A percentile compares a stretch with the other conserved stretches of the same genome.
Conservation (phyloP, 176 grass and related monocot species). For the Carex parvula region DNA sequence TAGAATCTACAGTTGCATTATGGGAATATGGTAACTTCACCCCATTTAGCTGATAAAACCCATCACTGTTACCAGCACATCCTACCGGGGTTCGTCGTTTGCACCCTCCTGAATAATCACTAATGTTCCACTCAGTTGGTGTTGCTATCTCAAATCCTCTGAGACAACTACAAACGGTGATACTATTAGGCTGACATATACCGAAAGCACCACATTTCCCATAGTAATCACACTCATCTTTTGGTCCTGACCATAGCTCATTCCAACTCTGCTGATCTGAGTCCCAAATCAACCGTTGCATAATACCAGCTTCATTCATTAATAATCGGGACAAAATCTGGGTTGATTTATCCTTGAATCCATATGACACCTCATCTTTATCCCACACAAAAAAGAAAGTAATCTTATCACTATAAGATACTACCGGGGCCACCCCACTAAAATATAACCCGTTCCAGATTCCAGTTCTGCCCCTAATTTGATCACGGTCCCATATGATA, state of each 20-base stretch:
- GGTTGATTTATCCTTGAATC: background rate
- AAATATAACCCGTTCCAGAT: slow-evolving; percentile 41
- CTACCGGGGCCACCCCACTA: slow-evolving; percentile 35
- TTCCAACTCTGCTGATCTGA: background rate
- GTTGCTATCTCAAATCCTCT: slow-evolving; percentile 29
- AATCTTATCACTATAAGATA: slow-evolving; percentile 28
- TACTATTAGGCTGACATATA: slow-evolving; percentile 10
- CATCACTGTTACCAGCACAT: slow-evolving; percentile 30
- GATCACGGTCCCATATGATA: background rate
- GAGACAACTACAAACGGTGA: slow-evolving; percentile 26
- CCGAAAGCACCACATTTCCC: slow-evolving; percentile 29
- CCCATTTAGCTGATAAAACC: slow-evolving; percentile 19
- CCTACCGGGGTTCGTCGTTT: slow-evolving; percentile 26
- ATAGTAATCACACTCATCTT: slow-evolving; percentile 20
- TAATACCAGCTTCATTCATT: background rate
- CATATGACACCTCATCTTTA: slow-evolving; percentile 11
- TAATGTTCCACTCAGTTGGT: slow-evolving; percentile 30
- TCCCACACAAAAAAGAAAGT: slow-evolving; percentile 9
- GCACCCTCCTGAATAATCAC: slow-evolving; percentile 26
- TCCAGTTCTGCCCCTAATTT: slow-evolving; percentile 5
- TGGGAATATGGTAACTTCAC: slow-evolving; percentile 41
- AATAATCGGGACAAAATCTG: background rate
- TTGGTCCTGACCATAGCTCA: background rate
- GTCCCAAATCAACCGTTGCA: slow-evolving; percentile 24
- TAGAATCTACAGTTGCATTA: slow-evolving; percentile 36